Evolutionary conservation across 176 grass and related monocot genomes (phyloP), one percentile per base, ranked within the genome.

Genomic region (Thinopyrum elongatum): DNA sequence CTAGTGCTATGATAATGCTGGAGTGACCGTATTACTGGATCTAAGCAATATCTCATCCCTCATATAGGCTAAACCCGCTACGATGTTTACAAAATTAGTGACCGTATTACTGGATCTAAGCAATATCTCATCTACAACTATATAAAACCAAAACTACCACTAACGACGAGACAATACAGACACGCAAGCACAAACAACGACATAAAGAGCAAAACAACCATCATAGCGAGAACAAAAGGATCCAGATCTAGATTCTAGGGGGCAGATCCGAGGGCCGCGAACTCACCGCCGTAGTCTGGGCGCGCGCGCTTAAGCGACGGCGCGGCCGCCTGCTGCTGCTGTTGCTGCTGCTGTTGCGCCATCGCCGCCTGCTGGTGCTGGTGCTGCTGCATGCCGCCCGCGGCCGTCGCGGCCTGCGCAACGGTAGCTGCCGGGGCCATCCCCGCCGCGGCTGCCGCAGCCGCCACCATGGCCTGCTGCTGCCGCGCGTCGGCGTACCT

Each of bases 231-330:
- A 28, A 68, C 5, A 26, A 8, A 19, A 53, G 49, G 26, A 22
- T 53, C 22, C 62, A 77, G 80, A 84, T 86, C 88, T 80, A 29
- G 47, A 47, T 41, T 85, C 86, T 65, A 30, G 58, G 36, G 33
- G 35, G 46, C 13, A 11, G 19, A 19, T 25, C 26, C 6, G 4
- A n/a, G 44, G 10, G 26, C 17, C n/a, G 84, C 76, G 51, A 67
- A 97, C 74, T 55, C 16, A 76, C 94, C 94, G 35, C 71, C 84
- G 57, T 93, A 99, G 67, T 99, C 97, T 10, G 97, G 85, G 80
- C 94, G 94, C 42, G 90, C 80, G 33, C 94, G 97, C 82, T 99
- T 99, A 68, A 97, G 90, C 58, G 97, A 72, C 33, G 90, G 88
- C 65, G 82, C 85, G 3, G 88, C 83, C 1, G 81, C 49, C 81